These are phyloP conservation scores for Lactarius psammicola DNA, from an alignment of 768 basidiomycete species.

Conservation along the genomic window DNA sequence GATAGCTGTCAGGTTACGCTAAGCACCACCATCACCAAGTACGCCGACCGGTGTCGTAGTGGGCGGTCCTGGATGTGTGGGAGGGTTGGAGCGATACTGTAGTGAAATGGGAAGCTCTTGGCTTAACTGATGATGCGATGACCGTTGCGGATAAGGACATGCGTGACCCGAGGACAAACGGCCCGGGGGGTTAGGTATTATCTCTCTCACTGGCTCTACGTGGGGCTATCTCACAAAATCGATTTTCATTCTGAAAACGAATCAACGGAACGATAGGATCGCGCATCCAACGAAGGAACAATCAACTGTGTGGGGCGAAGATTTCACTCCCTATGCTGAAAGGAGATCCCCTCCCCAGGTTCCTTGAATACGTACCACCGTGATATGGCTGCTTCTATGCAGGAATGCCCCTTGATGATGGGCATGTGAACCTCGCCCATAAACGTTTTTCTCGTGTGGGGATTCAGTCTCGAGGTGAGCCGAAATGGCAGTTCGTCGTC, in stretches of 20 bases:
- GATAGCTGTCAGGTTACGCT: neutral
- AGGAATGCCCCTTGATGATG: neutral
- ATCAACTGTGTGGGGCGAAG: neutral
- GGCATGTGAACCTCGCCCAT: neutral
- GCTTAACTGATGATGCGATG: neutral
- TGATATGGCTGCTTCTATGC: neutral
- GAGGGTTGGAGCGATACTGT: neutral
- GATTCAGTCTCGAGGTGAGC: neutral
- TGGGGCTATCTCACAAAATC: neutral
- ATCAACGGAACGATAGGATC: neutral
- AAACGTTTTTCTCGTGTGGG: neutral
- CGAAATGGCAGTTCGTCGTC: neutral
- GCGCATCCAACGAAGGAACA: neutral
- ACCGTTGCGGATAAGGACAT: neutral
- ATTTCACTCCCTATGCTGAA: neutral
- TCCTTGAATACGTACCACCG: slow-evolving; percentile 1
- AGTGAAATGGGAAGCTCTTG: neutral
- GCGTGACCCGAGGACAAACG: neutral
- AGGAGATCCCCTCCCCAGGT: neutral
- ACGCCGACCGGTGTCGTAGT: neutral
- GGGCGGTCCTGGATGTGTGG: neutral
- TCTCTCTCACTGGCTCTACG: neutral
- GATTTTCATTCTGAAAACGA: neutral
- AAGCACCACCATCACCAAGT: neutral
- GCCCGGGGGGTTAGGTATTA: neutral